phyloP scores from a whole-genome alignment of 352 stramenopile species.

The Albugo candida region DNA sequence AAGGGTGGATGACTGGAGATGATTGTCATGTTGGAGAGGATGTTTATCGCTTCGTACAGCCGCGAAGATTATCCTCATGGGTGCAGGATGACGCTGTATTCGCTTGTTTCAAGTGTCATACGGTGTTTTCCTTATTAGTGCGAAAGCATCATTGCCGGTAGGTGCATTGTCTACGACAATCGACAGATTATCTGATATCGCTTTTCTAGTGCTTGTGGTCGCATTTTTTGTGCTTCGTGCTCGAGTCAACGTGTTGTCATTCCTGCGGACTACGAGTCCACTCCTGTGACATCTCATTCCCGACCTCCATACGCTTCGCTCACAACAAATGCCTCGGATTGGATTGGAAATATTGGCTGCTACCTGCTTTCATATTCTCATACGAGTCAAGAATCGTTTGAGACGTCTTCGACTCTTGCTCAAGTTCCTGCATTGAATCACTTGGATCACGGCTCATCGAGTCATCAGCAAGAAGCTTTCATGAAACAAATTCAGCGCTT shows the following conservation, averaged over 20 bases:
- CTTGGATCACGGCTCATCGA: neutral
- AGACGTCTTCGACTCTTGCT: neutral
- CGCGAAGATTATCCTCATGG: slow-evolving; percentile 52
- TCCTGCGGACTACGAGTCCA: slow-evolving; percentile 56
- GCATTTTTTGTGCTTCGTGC: slow-evolving; percentile 63
- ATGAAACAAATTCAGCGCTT: slow-evolving; percentile 53
- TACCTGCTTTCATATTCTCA: too few relatives aligned
- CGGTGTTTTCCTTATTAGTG: slow-evolving; percentile 55
- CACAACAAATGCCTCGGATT: slow-evolving; percentile 44
- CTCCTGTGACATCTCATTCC: slow-evolving; percentile 17
- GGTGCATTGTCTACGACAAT: neutral
- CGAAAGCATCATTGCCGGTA: slow-evolving; percentile 70
- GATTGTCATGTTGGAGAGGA: slow-evolving; percentile 20
- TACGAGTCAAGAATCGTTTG: too few relatives aligned
- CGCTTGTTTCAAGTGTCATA: slow-evolving; percentile 72
- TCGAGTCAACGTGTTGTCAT: slow-evolving; percentile 73
- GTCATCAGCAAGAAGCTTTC: slow-evolving; percentile 36
- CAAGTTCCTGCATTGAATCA: neutral
- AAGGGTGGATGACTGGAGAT: neutral
- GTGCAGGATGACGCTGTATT: slow-evolving; percentile 74
- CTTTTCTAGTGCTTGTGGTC: slow-evolving; percentile 30
- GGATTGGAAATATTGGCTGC: slow-evolving; percentile 70
- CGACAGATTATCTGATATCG: neutral
- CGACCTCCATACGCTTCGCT: slow-evolving; percentile 36
- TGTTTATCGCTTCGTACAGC: slow-evolving; percentile 73